Evolutionary conservation across 805 yeast species (phyloP).

Genomic region (Candida fluviatilis): DNA sequence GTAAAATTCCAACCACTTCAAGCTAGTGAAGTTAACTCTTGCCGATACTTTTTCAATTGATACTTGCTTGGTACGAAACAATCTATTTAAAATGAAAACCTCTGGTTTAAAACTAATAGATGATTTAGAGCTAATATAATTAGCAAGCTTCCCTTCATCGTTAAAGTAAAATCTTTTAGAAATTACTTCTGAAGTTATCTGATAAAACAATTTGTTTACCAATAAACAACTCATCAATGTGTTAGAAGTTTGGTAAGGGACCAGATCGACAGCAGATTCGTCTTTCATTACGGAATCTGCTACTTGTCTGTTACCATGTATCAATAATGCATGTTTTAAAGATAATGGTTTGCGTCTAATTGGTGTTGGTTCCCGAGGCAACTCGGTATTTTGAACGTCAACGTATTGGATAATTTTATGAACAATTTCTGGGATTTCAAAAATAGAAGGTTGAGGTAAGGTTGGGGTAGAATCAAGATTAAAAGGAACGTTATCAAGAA

Average conservation of each 20-base stretch:
- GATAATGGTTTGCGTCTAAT: slow-evolving; percentile 66
- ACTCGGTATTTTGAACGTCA: slow-evolving; percentile 45
- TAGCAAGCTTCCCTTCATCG: slow-evolving; percentile 6
- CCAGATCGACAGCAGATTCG: slow-evolving; percentile 6
- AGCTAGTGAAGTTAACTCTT: slow-evolving; percentile 38
- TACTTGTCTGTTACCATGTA: slow-evolving; percentile 50
- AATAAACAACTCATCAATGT: slow-evolving; percentile 56
- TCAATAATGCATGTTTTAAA: slow-evolving; percentile 61
- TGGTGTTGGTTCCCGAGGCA: slow-evolving; percentile 63
- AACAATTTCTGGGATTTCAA: slow-evolving; percentile 75
- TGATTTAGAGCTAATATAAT: slow-evolving; percentile 14
- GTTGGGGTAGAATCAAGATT: background rate
- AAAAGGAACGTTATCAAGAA: background rate
- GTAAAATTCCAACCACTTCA: slow-evolving; percentile 74
- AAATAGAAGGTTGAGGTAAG: slow-evolving; percentile 37
- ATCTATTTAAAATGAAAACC: slow-evolving; percentile 64
- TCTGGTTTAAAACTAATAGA: slow-evolving; percentile 26
- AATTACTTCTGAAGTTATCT: slow-evolving; percentile 50
- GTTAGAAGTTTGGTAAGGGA: slow-evolving; percentile 6
- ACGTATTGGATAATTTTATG: slow-evolving; percentile 55
- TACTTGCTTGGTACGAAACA: slow-evolving; percentile 49
- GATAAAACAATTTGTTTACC: slow-evolving; percentile 67
- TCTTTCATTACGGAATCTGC: slow-evolving; percentile 44
- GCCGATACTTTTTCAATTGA: slow-evolving; percentile 48
- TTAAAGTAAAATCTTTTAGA: slow-evolving; percentile 54